Base-by-base conservation (phyloP, 108 stramenopile genomes). In the Ochromonas danica region DNA sequence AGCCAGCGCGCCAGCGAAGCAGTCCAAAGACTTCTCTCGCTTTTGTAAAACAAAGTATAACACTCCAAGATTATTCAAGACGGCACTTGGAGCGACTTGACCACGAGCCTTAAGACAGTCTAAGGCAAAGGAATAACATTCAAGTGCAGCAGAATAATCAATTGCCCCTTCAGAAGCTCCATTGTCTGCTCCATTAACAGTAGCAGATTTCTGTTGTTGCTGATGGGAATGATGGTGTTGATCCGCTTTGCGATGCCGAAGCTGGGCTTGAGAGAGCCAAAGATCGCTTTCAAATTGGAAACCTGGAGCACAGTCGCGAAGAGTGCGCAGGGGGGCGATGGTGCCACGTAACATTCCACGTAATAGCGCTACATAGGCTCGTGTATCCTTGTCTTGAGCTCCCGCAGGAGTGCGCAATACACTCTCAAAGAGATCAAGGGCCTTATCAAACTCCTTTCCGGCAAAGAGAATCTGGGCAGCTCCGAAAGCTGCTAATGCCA, bases 241-340 rank as follows among this genome's bases (percentile, higher is more conserved):
- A n/a, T n/a, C n/a, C n/a, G n/a, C n/a, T n/a, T n/a, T n/a, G n/a
- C 14, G 22, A 14, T 51, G 45, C 6, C 40, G 36, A 6, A 67
- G 10, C 10, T 33, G 31, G 3, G 45, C 72, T 41, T 75, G 72
- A 14, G 25, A 6, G 3, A 33, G 6, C 72, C 72, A 75, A n/a
- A 75, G 40, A 27, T 75, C 72, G 14, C 3, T 27, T 36, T 75
- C 72, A 75, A 33, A 75, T 75, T 45, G 45, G 40, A 75, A 75
- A 57, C 35, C 35, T 27, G 31, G n/a, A 10, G 72, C 72, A 57
- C 6, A 14, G 3, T 75, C 72, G 10, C 35, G 3, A 6, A 75
- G 38, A 6, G 6, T 75, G 6, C 38, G 14, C 17, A 42, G 38
- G 3, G 40, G 17, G 3, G 40, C 38, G 10, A 14, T 6, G 3